Evolutionary conservation across 768 basidiomycete genomes (phyloP), one percentile per base, ranked within the genome.

Genomic region (Lactifluus piperatus): DNA sequence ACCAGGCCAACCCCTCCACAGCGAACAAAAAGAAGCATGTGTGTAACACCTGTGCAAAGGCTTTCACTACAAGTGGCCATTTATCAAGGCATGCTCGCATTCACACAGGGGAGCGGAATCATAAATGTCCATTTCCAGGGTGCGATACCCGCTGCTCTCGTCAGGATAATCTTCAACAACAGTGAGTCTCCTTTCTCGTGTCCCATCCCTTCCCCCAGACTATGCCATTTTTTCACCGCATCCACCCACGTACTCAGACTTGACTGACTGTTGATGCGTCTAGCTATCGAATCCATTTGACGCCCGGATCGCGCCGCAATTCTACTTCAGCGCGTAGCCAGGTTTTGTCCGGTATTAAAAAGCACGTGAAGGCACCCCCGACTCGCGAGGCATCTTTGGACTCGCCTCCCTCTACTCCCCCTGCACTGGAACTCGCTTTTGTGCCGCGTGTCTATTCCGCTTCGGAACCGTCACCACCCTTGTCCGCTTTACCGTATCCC

Each of bases 81-180:
- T 79, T 94, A 20, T 88, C 91, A 0, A 81, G 92, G 48, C 92
- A 94, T 68, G 79, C 86, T n/a, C 77, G 91, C 56, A 86, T 93
- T 13, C 92, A 94, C 73, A 94, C 92, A 16, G 92, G 92, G 41
- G 92, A 94, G 67, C 80, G 90, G 62, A 93, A 94, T 72, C 90
- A 94, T 75, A 88, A 84, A 60, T 95, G 92, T 68, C 92, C 93
- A 34, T 94, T 91, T 74, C 92, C 93, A n/a, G 92, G 91, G 24
- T 95, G 92, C 70, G 89, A 93, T 66, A 94, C 91, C 1, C 79
- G 88, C 18, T 94, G 93, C 65, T 91, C 89, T 11, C 77, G 92
- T 34, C 91, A 93, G 71, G 93, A 95, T 66, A 95, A 95, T 64
- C 78, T 95, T 18, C 83, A 80, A 64, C 79, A 81, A 64, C 79